A percentile compares a stretch with the other conserved stretches of the same genome.
Conservation (phyloP, 2,329 filamentous ascomycete genomes). For the Fusarium graminum region DNA sequence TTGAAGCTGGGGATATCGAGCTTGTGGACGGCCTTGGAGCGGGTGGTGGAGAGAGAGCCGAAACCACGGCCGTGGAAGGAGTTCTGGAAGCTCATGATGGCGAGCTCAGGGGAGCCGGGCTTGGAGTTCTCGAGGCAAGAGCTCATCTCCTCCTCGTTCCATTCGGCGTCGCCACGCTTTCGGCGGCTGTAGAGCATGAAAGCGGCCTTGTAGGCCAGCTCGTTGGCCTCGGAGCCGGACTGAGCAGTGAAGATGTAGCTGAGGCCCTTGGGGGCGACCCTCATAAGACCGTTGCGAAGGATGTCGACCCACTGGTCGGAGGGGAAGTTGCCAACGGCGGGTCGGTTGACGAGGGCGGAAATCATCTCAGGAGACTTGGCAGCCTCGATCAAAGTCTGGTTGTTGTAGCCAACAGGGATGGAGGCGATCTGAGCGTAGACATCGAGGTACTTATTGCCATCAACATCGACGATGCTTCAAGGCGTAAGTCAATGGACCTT, state of each 20-base stretch:
- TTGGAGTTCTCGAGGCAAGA: slow-evolving; percentile 78
- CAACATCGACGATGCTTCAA: slow-evolving; percentile 60
- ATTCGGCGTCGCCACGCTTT: slow-evolving; percentile 78
- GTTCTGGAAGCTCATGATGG: slow-evolving; percentile 82
- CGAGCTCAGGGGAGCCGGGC: slow-evolving; percentile 79
- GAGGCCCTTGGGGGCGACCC: slow-evolving; percentile 79
- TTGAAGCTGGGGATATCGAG: slow-evolving; percentile 89
- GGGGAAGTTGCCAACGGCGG: slow-evolving; percentile 85
- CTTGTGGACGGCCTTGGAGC: slow-evolving; percentile 87
- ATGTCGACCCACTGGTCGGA: slow-evolving; percentile 80
- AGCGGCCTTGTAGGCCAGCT: slow-evolving; percentile 87
- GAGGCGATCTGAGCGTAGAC: slow-evolving; percentile 85
- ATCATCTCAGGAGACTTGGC: slow-evolving; percentile 79
- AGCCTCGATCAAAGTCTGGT: slow-evolving; percentile 74
- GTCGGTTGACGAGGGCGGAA: slow-evolving; percentile 80
- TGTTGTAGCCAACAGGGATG: slow-evolving; percentile 87
- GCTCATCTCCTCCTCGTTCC: slow-evolving; percentile 75
- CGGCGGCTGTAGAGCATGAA: slow-evolving; percentile 84
- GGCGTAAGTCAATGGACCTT: slow-evolving; percentile 13
- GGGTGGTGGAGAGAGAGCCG: slow-evolving; percentile 81
- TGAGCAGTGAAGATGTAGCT: slow-evolving; percentile 85
- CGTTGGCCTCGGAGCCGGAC: slow-evolving; percentile 85
- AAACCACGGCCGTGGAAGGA: slow-evolving; percentile 87
- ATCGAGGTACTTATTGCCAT: slow-evolving; percentile 64
- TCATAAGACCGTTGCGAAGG: slow-evolving; percentile 77